A percentile compares a stretch with the other conserved stretches of the same genome.
Conservation (phyloP, 164 flowering plant genomes). For the Hamamelis virginiana region DNA sequence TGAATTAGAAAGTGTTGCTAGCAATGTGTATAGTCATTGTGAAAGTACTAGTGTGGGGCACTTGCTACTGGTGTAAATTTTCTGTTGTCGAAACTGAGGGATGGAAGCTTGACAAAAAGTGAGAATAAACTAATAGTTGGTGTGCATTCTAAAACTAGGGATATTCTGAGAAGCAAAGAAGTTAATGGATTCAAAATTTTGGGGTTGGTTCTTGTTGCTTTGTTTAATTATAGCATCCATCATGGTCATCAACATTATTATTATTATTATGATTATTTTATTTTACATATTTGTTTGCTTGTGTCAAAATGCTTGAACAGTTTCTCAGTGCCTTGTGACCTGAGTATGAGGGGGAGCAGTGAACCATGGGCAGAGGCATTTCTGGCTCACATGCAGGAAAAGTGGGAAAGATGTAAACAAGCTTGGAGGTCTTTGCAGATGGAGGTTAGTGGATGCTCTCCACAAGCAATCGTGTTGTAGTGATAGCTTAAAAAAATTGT, state of each 20-base stretch:
- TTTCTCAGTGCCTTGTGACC: conserved; percentile 82
- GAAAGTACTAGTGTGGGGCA: not conserved
- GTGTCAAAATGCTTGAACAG: conserved; percentile 31
- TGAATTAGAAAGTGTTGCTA: not conserved
- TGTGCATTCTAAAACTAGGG: no score
- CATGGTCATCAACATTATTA: no score
- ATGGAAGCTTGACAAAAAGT: no score
- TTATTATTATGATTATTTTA: no score
- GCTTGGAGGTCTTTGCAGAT: conserved; percentile 57
- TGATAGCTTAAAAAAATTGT: not conserved
- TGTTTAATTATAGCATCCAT: no score
- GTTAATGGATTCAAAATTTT: no score
- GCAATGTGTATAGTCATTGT: not conserved
- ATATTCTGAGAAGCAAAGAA: no score
- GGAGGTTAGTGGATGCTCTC: conserved; percentile 73
- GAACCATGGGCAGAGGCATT: conserved; percentile 82
- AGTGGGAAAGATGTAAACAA: conserved; percentile 52
- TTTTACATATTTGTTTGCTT: not conserved
- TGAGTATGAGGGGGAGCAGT: conserved; percentile 72
- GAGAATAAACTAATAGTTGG: no score
- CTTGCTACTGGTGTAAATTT: not conserved
- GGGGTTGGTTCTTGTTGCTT: no score
- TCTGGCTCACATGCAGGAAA: conserved; percentile 39
- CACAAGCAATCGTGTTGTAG: conserved; percentile 74
- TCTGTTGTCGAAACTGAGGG: no score